Conservation (phyloP, 108 stramenopile species). For the Aurantiochytrium sp. region DNA sequence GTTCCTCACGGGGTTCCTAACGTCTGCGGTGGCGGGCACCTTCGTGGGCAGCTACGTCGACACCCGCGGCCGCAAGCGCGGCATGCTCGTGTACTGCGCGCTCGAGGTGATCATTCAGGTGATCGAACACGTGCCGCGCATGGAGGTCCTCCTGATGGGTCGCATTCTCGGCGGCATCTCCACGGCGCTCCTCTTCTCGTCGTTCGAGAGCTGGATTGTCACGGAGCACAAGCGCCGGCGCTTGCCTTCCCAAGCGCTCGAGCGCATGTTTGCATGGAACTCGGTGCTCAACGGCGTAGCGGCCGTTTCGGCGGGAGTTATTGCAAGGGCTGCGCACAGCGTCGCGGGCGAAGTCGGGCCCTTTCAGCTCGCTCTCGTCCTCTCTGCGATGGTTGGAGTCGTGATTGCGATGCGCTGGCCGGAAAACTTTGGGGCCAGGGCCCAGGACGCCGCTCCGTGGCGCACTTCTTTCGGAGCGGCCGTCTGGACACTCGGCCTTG, state of each 20-base stretch:
- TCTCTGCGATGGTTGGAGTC: constrained; percentile 76
- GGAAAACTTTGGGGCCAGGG: constrained; percentile 79
- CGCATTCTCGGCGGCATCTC: constrained; percentile 83
- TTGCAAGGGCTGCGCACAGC: constrained; percentile 81
- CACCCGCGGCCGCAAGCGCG: constrained; percentile 79
- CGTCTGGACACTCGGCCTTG: neutral
- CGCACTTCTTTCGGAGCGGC: neutral
- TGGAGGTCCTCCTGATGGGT: constrained; percentile 71
- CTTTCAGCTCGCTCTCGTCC: constrained; percentile 87
- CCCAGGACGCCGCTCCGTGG: no score
- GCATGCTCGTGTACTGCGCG: constrained; percentile 86
- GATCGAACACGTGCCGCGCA: constrained; percentile 79
- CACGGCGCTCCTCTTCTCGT: constrained; percentile 83
- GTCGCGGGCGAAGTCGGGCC: constrained; percentile 88
- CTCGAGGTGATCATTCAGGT: constrained; percentile 84
- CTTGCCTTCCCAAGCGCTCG: constrained; percentile 82
- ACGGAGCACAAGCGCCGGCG: constrained; percentile 77
- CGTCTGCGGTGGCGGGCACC: constrained; percentile 86
- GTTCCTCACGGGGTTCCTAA: constrained; percentile 91
- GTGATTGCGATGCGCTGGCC: constrained; percentile 79
- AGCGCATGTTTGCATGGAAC: constrained; percentile 76
- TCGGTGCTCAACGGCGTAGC: constrained; percentile 83
- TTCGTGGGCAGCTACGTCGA: constrained; percentile 88
- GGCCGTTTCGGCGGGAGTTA: constrained; percentile 89
- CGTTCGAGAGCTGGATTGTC: constrained; percentile 94